Evolutionary conservation across 371 early-diverging fungal genomes (phyloP).

Genomic region (Mycotypha africana): DNA sequence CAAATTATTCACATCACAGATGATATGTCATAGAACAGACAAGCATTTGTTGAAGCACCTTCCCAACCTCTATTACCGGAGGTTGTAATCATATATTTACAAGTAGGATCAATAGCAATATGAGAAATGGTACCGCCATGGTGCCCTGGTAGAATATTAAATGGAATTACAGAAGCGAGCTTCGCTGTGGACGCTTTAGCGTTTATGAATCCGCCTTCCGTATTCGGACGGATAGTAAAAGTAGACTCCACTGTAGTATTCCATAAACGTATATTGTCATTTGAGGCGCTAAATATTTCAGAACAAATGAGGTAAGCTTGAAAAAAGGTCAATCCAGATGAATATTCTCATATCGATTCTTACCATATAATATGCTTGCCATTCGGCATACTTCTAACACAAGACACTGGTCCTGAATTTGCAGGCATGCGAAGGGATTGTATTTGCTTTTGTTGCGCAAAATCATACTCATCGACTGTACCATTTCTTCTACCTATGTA

Average conservation of each 20-base stretch:
- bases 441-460: constrained; percentile 57
- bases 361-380: constrained; percentile 82
- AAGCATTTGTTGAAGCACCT: constrained; percentile 73
- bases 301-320: no score
- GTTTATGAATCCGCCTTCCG: constrained; percentile 15
- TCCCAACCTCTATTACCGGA: constrained; percentile 95
- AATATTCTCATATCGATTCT: not conserved
- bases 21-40: constrained; percentile 77
- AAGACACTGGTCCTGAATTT: constrained; percentile 88
- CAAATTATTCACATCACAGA: no score
- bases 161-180: constrained; percentile 28
- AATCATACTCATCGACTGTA: constrained; percentile 86
- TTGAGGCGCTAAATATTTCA: constrained; percentile 64
- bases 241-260: constrained; percentile 48
- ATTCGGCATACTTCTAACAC: constrained; percentile 75
- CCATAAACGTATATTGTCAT: constrained; percentile 92
- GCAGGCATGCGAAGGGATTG: constrained; percentile 78
- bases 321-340: not conserved
- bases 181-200: constrained; percentile 12
- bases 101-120: constrained; percentile 71
- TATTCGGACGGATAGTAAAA: constrained; percentile 30
- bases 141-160: constrained; percentile 44
- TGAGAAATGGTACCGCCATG: constrained; percentile 76
- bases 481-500: constrained; percentile 81
- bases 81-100: constrained; percentile 79